Conservation (phyloP, 768 basidiomycete genomes). For the Guyanaporus albipodus region DNA sequence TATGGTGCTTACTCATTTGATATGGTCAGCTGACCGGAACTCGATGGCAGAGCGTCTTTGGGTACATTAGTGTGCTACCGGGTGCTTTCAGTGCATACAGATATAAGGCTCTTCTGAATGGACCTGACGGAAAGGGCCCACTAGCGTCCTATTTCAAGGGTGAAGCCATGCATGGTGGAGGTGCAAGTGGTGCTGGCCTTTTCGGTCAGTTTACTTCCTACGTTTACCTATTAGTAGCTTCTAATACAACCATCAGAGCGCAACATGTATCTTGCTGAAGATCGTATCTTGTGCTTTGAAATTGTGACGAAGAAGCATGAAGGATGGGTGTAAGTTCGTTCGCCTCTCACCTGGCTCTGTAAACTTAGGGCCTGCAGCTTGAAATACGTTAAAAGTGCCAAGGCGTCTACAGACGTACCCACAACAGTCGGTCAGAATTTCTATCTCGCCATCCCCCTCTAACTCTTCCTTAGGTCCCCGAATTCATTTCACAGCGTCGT, state of each 20-base stretch:
- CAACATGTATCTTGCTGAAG: constrained; percentile 91
- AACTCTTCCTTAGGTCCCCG: constrained; percentile 53
- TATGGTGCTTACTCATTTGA: constrained; percentile 32
- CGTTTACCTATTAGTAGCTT: background rate
- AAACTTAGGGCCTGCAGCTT: constrained; percentile 40
- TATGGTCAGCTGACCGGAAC: background rate
- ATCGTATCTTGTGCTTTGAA: constrained; percentile 90
- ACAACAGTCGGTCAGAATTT: constrained; percentile 47
- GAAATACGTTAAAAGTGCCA: constrained; percentile 90
- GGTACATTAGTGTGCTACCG: constrained; percentile 84
- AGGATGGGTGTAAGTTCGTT: constrained; percentile 65
- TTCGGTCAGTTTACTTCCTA: constrained; percentile 41
- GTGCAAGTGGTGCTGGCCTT: constrained; percentile 57
- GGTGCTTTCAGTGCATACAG: constrained; percentile 92
- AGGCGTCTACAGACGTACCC: constrained; percentile 95
- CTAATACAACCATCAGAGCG: constrained; percentile 43
- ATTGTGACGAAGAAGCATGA: constrained; percentile 87
- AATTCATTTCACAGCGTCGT: constrained; percentile 93
- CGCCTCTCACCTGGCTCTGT: background rate
- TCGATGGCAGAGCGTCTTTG: constrained; percentile 62
- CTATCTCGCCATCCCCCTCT: background rate
- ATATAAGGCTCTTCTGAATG: constrained; percentile 84
- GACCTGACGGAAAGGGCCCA: constrained; percentile 83
- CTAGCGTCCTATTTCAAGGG: constrained; percentile 93
- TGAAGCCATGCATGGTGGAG: constrained; percentile 75